Evolutionary conservation across 148 eudicot genomes (phyloP).

Genomic region (Rhododendron vialii): DNA sequence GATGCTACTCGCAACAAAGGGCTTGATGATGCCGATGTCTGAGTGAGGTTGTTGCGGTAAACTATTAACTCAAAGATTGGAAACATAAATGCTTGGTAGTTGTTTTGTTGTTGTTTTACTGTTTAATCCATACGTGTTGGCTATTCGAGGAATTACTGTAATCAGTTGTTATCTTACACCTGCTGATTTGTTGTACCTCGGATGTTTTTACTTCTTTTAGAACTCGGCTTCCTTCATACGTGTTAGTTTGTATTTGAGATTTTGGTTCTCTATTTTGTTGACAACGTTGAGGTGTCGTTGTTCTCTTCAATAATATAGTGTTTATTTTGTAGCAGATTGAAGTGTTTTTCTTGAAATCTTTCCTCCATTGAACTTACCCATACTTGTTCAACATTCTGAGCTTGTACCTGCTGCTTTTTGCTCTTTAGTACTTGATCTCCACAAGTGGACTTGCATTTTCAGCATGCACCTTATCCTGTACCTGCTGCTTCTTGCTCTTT

Average conservation of each 20-base stretch:
- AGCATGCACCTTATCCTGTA: too few species aligned
- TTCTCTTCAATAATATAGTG: neutral
- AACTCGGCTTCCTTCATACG: neutral
- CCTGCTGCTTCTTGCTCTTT: too few species aligned
- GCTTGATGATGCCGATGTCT: constrained; percentile 8
- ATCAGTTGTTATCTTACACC: neutral
- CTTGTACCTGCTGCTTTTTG: neutral
- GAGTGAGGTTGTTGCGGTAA: neutral
- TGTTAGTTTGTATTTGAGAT: neutral
- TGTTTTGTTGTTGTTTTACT: neutral
- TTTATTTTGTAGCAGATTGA: neutral
- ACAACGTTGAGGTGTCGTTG: neutral
- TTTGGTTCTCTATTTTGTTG: neutral
- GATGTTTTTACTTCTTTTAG: neutral
- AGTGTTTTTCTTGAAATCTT: neutral
- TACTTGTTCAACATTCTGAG: neutral
- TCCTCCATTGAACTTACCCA: neutral
- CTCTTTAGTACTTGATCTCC: neutral
- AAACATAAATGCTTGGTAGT: neutral
- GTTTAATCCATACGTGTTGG: neutral
- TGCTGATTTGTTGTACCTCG: constrained; percentile 1
- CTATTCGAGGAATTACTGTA: neutral
- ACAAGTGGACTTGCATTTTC: neutral
- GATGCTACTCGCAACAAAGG: constrained; percentile 7
- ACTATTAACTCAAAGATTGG: neutral